Percentiles rank a stretch among this genome's conserved stretches.
phyloP scores from a whole-genome alignment of 1,284 basidiomycete genomes.

The Pyrrhoderma lamaoense region DNA sequence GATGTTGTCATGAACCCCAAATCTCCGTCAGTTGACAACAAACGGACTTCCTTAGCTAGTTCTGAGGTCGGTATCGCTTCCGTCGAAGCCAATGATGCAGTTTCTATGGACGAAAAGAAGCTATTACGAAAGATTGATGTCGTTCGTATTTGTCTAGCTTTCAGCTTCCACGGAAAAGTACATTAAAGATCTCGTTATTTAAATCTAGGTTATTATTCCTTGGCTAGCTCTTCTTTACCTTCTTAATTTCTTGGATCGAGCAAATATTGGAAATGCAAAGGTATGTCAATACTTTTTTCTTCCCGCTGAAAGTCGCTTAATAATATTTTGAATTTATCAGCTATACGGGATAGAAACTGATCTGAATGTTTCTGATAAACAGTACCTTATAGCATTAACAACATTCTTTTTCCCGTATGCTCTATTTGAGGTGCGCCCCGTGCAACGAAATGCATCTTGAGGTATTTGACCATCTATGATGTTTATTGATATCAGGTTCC shows the following conservation, averaged over 20 bases:
- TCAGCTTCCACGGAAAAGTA: too few relatives aligned
- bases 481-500: constrained; percentile 30
- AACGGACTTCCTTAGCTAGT: not conserved
- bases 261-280: constrained; percentile 61
- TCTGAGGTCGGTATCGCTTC: too few relatives aligned
- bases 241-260: constrained; percentile 54
- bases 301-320: too few relatives aligned
- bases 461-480: not conserved
- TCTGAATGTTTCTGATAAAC: constrained; percentile 40
- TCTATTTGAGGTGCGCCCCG: constrained; percentile 38
- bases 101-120: constrained; percentile 35
- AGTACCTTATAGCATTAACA: constrained; percentile 49
- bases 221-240: constrained; percentile 57
- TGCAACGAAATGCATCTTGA: too few relatives aligned
- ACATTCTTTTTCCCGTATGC: constrained; percentile 54
- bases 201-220: constrained; percentile 36
- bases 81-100: too few relatives aligned
- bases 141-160: not conserved
- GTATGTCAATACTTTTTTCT: too few relatives aligned
- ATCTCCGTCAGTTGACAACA: not conserved
- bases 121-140: constrained; percentile 46
- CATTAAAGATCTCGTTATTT: too few relatives aligned
- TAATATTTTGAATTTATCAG: too few relatives aligned
- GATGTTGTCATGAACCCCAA: not conserved
- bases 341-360: constrained; percentile 42